Base-by-base conservation (phyloP, 2,329 filamentous ascomycete species). In the Xylariaceae sp. region DNA sequence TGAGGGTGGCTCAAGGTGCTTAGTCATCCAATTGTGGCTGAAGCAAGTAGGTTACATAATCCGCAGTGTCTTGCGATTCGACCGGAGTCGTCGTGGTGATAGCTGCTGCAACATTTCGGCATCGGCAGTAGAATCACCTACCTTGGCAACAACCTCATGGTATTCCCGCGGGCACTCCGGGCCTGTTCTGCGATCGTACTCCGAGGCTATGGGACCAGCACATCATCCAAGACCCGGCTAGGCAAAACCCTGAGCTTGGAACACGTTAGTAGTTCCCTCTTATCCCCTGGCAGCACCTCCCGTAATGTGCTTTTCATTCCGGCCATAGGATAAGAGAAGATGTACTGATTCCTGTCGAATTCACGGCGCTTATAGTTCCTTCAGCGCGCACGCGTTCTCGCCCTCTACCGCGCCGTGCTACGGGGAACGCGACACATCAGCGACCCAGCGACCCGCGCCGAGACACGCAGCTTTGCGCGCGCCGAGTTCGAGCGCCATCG, bases 401-500 rank as follows among this genome's bases (percentile, higher is more conserved):
- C 80, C 0, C 72, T 86, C 44, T 86, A 85, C 68, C 76, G 83
- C 37, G 74, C 71, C 19, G 78, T 86, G 52, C 65, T 85, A 35
- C 78, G 83, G 29, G 76, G 77, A 56, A 81, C 79, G 2, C 70
- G 71, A 35, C 71, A 69, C 53, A 84, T 86, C 54, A 52, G 61
- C 12, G 80, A 86, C 62, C 65, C 72, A 6, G 68, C 63, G 2
- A 80, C 80, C 4, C 77, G 75, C 48, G 69, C 71, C n/a, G 83
- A 86, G 66, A 82, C 80, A 5, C 72, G 77, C 53, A 71, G 70
- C 51, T 84, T 78, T 67, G 83, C 77, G 37, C 76, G 81, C 26
- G 76, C 78, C 55, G 83, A 86, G 65, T 84, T 86, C 64, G 79
- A 84, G 67, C 75, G 81, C 54, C 78, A 84, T 62, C 76, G 76